Base-by-base conservation (phyloP, 2,329 filamentous ascomycete species). In the Incumbomyces delicatus region DNA sequence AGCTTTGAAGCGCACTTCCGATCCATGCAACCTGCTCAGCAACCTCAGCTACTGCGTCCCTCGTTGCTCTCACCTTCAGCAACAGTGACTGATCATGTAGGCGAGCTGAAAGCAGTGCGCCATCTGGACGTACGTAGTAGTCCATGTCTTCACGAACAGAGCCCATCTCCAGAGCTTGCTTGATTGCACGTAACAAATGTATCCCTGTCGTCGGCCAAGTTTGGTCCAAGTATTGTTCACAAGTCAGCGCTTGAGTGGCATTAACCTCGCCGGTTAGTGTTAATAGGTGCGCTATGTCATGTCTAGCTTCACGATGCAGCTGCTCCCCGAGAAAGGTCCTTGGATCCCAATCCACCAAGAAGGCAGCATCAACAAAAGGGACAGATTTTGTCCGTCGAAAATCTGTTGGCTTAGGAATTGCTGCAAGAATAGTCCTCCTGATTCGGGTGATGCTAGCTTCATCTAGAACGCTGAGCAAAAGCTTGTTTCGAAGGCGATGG, bases 21-120 rank as follows among this genome's bases (percentile, higher is more conserved):
- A 67, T 50, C 64, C 64, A 67, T 13, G 61, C 60, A 33, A 67
- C 38, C 46, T 65, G 60, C 48, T 66, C 56, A 6, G 58, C 64
- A 36, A 64, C 48, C 46, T 67, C 63, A n/a, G 57, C 58, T 13
- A 66, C 37, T 7, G 14, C 39, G 14, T 27, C 39, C 18, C 27
- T 27, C 18, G 39, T 18, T 3, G 7, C 39, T 31, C 11, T 41
- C 18, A 41, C 27, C n/a, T n/a, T 29, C 13, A 41, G 17, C 27
- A 29, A 5, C 3, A 41, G 18, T 6, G 27, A n/a, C n/a, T 10
- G 18, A n/a, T 31, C 18, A 6, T 14, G 18, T 14, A 12, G 12
- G 13, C 30, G 13, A n/a, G 27, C 27, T 12, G 20, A n/a, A n/a
- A 41, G 11, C 20, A 12, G 3, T 14, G 39, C 39, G 14, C 39